Percentiles rank a stretch among this genome's conserved stretches.
Conservation (phyloP, 129 eudicot genomes). For the Ambrosia trifida region DNA sequence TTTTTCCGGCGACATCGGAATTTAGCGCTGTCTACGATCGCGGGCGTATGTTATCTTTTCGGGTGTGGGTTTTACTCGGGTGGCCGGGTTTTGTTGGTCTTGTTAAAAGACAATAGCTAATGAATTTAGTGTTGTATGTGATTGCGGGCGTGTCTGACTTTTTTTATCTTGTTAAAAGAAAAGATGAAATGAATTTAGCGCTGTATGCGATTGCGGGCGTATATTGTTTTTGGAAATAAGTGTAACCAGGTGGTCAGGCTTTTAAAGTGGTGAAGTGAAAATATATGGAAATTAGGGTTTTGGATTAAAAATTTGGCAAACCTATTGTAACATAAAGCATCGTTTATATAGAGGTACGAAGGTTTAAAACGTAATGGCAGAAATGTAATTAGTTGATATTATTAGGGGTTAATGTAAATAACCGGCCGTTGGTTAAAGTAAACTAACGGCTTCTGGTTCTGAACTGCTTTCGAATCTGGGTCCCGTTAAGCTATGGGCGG, state of each 20-base stretch:
- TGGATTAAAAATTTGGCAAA: not conserved
- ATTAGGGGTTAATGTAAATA: not conserved
- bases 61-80: no score
- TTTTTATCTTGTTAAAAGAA: no score
- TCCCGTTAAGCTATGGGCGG: slow-evolving; percentile 14
- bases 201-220: no score
- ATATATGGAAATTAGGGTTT: not conserved
- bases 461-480: not conserved
- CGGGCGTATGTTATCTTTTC: no score
- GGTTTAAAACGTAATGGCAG: not conserved
- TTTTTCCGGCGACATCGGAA: not conserved
- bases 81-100: no score
- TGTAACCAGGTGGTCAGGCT: no score
- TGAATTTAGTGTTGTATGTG: no score
- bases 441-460: not conserved
- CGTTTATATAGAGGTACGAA: slow-evolving; percentile 3
- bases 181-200: not conserved
- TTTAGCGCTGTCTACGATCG: no score
- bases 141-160: no score
- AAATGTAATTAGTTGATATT: not conserved
- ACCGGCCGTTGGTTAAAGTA: slow-evolving; percentile 1
- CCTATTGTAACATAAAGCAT: not conserved
- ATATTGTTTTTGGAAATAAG: no score
- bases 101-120: no score
- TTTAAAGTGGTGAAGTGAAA: not conserved